These are phyloP conservation scores for Onygenales sp. DNA, from an alignment of 2,329 filamentous ascomycete species.

Conservation along the genomic window DNA sequence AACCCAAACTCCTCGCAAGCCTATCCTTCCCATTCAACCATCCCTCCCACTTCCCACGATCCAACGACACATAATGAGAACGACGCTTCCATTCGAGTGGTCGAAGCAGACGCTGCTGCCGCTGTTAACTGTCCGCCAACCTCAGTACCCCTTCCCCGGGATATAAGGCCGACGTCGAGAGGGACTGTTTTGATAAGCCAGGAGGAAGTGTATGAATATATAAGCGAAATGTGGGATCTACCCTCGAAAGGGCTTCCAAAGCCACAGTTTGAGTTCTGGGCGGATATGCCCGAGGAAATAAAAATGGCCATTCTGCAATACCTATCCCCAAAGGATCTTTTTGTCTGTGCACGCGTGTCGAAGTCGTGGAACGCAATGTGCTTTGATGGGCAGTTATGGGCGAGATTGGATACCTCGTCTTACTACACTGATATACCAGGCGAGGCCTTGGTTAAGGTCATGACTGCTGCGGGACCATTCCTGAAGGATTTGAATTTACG, in stretches of 20 bases:
- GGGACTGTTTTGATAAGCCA: conserved; percentile 6
- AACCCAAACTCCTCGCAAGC: conserved; percentile 48
- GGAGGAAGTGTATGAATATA: conserved; percentile 21
- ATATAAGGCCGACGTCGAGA: conserved; percentile 43
- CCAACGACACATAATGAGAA: conserved; percentile 42
- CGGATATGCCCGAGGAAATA: conserved; percentile 70
- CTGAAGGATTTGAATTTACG: conserved; percentile 82
- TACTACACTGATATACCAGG: conserved; percentile 85
- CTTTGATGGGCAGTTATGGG: conserved; percentile 93
- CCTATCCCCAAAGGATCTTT: conserved; percentile 69
- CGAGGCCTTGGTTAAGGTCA: conserved; percentile 73
- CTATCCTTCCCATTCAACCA: conserved; percentile 47
- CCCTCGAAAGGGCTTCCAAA: background rate
- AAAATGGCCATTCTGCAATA: conserved; percentile 68
- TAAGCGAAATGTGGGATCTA: background rate
- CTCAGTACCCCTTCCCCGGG: conserved; percentile 55
- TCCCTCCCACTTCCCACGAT: conserved; percentile 34
- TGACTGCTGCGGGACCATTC: conserved; percentile 77
- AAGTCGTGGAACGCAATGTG: conserved; percentile 72
- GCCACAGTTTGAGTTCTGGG: conserved; percentile 58
- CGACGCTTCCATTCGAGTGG: conserved; percentile 45
- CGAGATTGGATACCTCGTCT: conserved; percentile 68
- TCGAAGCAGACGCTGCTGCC: conserved; percentile 41
- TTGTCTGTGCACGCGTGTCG: conserved; percentile 67
- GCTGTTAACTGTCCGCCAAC: conserved; percentile 29